Base-by-base conservation (phyloP, 495 filamentous ascomycete genomes). In the Aspergillus carlsbadensis region DNA sequence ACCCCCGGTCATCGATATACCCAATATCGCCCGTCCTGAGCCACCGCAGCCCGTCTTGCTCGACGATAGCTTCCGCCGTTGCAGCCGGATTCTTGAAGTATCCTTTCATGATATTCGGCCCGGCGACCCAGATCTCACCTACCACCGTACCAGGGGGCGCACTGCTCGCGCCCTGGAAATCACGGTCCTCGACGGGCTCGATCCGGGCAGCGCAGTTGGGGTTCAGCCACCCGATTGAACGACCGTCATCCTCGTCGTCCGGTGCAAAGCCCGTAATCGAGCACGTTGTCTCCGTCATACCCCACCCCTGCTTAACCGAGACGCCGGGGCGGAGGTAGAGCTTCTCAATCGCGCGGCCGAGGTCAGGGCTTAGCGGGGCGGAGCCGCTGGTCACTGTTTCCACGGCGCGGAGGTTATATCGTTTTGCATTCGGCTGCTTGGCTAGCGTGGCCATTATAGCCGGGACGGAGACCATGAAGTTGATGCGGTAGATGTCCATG, bases 91-190 rank as follows among this genome's bases (percentile, higher is more conserved):
- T 45, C 14, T 47, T 39, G 22, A 36, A 56, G 46, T 56, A 56
- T 0, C 52, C 52, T 31, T 47, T 56, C 52, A 56, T 56, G 29
- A 56, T 35, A 47, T 56, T 56, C 17, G 52, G 52, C 41, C 52
- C 52, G 5, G 52, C 40, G 2, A 56, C 43, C 52, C 52, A 56
- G n/a, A 56, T 39, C 52, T 56, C 52, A 1, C 52, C 52, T 2
- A 44, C 52, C 15, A 8, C 4, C 3, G 52, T 26, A 0, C 29
- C 41, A 0, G 21, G 31, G 8, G 37, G 29, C 41, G 40, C 21
- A 18, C 10, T n/a, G 21, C 14, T 24, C 35, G 20, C 39, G 18
- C 31, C 52, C 1, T 18, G 33, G 26, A 56, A 56, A 13, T 56
- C 52, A 6, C 43, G 24, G 8, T 36, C 52, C 22, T 35, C 52